phyloP scores from a whole-genome alignment of 192 early-diverging fungal species.

The Globomyces pollinis-pini region DNA sequence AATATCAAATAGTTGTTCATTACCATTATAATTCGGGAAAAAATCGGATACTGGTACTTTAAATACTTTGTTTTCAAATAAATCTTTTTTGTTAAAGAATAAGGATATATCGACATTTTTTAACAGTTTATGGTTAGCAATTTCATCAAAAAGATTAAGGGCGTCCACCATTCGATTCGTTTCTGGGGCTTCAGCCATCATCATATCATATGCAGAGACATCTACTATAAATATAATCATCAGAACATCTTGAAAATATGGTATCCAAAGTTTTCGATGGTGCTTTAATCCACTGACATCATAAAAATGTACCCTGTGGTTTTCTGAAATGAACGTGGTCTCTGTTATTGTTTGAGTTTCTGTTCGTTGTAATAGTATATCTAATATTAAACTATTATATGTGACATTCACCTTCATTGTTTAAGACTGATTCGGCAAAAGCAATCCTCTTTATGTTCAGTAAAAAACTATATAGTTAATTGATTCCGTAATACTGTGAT shows the following conservation, averaged over 20 bases:
- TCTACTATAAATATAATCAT: no score
- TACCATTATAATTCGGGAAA: neutral
- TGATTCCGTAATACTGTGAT: constrained; percentile 7
- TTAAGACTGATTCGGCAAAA: neutral
- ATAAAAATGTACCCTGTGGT: no score
- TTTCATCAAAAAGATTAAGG: neutral
- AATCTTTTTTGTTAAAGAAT: neutral
- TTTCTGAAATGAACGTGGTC: no score
- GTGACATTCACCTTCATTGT: neutral
- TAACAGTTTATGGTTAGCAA: neutral
- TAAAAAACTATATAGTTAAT: constrained; percentile 17
- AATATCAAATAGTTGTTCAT: no score
- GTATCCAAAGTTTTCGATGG: no score
- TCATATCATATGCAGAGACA: constrained; percentile 9
- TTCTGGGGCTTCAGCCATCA: neutral
- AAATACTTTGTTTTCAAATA: neutral
- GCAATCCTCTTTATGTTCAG: neutral
- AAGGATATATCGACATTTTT: neutral
- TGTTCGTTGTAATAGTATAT: no score
- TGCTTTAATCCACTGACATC: no score
- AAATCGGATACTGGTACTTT: neutral
- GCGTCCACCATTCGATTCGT: neutral
- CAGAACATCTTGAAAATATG: no score
- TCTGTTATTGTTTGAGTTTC: no score
- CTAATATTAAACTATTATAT: constrained; percentile 46